phyloP scores from a whole-genome alignment of 176 grass and related monocot species.

The Thalia dealbata region DNA sequence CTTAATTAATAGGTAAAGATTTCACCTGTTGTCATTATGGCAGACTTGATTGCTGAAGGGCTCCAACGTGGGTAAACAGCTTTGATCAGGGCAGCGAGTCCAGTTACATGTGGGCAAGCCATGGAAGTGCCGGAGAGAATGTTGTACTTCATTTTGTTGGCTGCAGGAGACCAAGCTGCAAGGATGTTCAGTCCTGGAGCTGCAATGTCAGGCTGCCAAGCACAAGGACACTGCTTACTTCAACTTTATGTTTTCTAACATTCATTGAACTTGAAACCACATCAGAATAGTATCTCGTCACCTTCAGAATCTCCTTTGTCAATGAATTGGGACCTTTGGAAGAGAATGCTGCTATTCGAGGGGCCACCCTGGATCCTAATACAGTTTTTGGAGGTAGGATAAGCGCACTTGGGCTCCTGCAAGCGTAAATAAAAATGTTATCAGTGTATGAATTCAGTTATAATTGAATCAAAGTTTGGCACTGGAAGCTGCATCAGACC shows the following conservation, averaged over 20 bases:
- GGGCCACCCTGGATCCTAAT: conserved; percentile 8
- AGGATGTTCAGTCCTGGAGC: conserved; percentile 23
- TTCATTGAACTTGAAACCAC: neutral
- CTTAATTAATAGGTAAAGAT: neutral
- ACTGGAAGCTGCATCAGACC: conserved; percentile 3
- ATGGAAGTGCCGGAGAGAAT: conserved; percentile 27
- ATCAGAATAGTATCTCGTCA: neutral
- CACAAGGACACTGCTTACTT: neutral
- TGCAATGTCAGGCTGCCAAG: conserved; percentile 13
- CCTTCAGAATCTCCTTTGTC: conserved; percentile 20
- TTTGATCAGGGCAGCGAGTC: conserved; percentile 21
- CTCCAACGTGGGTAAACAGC: conserved; percentile 17
- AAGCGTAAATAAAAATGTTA: neutral
- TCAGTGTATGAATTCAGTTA: neutral
- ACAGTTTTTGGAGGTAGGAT: conserved; percentile 9
- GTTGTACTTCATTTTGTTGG: conserved; percentile 8
- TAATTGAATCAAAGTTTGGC: neutral
- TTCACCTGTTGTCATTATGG: conserved; percentile 25
- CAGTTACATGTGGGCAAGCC: conserved; percentile 22
- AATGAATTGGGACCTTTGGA: conserved; percentile 24
- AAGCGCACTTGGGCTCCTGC: conserved; percentile 3
- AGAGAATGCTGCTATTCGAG: conserved; percentile 24
- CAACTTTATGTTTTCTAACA: neutral
- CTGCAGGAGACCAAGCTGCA: conserved; percentile 22
- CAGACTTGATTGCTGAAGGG: conserved; percentile 22